These are phyloP conservation scores for Theobroma cacao DNA, from an alignment of 345 rosid species.

Conservation along the genomic window DNA sequence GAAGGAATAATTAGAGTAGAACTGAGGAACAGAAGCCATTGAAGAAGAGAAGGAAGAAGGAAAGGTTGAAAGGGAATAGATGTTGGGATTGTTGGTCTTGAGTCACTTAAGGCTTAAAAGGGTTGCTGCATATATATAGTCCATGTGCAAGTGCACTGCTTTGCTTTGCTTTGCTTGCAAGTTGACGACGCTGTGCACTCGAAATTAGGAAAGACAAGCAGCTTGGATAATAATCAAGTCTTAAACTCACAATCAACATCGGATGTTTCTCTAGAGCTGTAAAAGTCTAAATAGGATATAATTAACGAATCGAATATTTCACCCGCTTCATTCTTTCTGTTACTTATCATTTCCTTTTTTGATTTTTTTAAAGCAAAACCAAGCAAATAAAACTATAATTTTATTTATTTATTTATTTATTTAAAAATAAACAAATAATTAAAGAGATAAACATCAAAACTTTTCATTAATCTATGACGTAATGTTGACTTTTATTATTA, in stretches of 20 bases:
- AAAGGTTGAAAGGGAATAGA: neutral
- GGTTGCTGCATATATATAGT: neutral
- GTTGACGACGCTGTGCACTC: neutral
- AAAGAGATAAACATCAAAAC: too few species aligned
- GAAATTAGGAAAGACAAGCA: too few species aligned
- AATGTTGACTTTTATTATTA: too few species aligned
- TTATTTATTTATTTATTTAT: too few species aligned
- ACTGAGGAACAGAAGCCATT: slow-evolving; percentile 4
- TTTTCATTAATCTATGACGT: too few species aligned
- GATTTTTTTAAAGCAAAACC: too few species aligned
- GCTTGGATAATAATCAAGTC: neutral
- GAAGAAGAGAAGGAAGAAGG: neutral
- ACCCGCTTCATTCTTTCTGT: too few species aligned
- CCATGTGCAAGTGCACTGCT: neutral
- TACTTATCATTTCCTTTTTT: too few species aligned
- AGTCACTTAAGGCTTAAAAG: neutral
- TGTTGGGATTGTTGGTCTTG: neutral
- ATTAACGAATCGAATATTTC: too few species aligned
- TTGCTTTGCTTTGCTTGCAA: slow-evolving; percentile 4
- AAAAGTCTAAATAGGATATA: neutral
- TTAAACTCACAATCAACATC: neutral
- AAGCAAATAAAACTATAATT: too few species aligned
- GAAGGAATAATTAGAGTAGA: neutral
- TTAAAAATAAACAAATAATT: too few species aligned
- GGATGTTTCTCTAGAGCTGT: neutral